phyloP scores from a whole-genome alignment of 2,329 filamentous ascomycete genomes.

The Fusarium sp. region DNA sequence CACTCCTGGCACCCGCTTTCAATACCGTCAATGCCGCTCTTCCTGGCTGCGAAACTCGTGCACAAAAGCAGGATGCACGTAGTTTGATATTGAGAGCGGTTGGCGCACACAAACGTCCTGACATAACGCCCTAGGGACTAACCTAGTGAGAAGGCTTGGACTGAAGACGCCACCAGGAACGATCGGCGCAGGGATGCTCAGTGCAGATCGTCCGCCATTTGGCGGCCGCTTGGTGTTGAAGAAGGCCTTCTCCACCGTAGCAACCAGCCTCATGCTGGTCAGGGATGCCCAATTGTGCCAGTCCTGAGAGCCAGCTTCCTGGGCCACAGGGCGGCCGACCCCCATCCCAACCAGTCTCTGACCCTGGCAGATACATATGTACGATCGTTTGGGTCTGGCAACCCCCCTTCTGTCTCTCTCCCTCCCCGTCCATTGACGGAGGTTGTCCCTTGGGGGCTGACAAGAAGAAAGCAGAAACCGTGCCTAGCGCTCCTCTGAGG shows the following conservation, averaged over 20 bases:
- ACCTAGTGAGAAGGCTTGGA: constrained; percentile 28
- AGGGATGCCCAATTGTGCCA: constrained; percentile 5
- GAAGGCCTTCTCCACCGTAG: constrained; percentile 26
- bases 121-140: constrained; percentile 19
- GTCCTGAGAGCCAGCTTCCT: constrained; percentile 5
- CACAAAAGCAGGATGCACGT: neutral
- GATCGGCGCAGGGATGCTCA: constrained; percentile 43
- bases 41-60: neutral
- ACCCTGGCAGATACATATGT: constrained; percentile 1
- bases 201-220: constrained; percentile 42
- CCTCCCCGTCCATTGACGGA: constrained; percentile 29
- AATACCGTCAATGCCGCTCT: neutral
- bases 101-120: constrained; percentile 19
- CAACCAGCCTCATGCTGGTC: constrained; percentile 27
- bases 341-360: constrained; percentile 4
- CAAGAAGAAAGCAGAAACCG: constrained; percentile 12
- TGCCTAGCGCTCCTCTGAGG: constrained; percentile 22
- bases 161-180: constrained; percentile 41
- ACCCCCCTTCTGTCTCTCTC: neutral
- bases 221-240: constrained; percentile 31
- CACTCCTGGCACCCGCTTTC: constrained; percentile 20
- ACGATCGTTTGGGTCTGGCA: constrained; percentile 1
- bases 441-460: constrained; percentile 16
- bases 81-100: constrained; percentile 19
- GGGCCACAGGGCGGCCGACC: constrained; percentile 17